Evolutionary conservation across 345 rosid species (phyloP).

Genomic region (Eucalyptus cloeziana): DNA sequence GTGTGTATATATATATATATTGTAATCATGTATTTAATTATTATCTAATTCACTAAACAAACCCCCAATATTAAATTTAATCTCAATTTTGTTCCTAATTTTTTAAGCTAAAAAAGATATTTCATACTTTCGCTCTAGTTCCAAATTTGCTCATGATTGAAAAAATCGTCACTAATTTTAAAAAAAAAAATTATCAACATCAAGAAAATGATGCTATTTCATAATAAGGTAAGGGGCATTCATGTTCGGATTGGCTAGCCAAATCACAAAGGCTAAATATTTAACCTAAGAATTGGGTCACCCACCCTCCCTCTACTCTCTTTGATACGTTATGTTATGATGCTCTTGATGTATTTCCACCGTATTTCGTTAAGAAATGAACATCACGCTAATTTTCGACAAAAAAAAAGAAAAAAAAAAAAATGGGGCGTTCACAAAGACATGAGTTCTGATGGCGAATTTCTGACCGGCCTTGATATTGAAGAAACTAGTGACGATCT

Average conservation of each 20-base stretch:
- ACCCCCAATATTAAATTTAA: not conserved
- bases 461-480: not conserved
- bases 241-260: too few relatives aligned
- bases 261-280: too few relatives aligned
- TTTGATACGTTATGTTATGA: too few relatives aligned
- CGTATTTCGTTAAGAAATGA: too few relatives aligned
- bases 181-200: not conserved
- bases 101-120: not conserved
- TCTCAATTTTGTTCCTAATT: not conserved
- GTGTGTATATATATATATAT: too few relatives aligned
- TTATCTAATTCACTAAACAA: not conserved
- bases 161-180: not conserved
- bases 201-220: not conserved
- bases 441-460: not conserved
- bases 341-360: too few relatives aligned
- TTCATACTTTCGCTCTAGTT: fast-evolving
- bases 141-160: fast-evolving
- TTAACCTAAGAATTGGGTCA: too few relatives aligned
- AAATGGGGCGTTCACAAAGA: fast-evolving
- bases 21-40: too few relatives aligned
- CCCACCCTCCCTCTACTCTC: too few relatives aligned
- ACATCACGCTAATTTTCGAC: too few relatives aligned
- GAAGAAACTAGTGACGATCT: not conserved
- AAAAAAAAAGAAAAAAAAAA: too few relatives aligned
- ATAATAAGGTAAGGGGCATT: not conserved